These are phyloP conservation scores for Shiraia bambusicola DNA, from an alignment of 2,329 filamentous ascomycete genomes.

Conservation along the genomic window DNA sequence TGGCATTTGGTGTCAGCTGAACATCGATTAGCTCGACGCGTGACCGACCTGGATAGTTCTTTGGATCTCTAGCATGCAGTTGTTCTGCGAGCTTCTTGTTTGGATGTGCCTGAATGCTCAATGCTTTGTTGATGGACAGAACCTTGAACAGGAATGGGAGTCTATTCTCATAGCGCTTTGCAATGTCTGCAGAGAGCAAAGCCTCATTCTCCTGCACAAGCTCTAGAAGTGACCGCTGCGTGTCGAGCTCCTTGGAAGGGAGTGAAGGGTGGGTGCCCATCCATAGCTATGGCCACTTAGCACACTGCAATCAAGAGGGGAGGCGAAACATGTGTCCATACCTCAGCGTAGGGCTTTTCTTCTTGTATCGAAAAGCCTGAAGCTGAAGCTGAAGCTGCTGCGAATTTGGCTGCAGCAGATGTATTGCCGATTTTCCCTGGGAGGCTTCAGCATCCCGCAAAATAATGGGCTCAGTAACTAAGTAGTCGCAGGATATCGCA, in stretches of 20 bases:
- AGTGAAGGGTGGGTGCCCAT: constrained; percentile 98
- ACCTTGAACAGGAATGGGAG: constrained; percentile 98
- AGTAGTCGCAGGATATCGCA: constrained; percentile 43
- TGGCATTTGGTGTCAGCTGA: constrained; percentile 14
- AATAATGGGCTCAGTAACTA: constrained; percentile 16
- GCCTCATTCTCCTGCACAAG: constrained; percentile 84
- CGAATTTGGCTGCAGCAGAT: constrained; percentile 87
- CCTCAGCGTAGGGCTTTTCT: constrained; percentile 93
- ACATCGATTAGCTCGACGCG: not conserved
- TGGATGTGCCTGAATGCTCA: constrained; percentile 95
- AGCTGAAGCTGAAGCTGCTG: constrained; percentile 82
- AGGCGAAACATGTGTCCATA: constrained; percentile 41
- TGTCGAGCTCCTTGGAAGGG: constrained; percentile 84
- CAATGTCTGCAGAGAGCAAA: constrained; percentile 73
- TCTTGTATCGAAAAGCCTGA: constrained; percentile 75
- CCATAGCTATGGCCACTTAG: constrained; percentile 69
- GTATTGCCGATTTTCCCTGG: constrained; percentile 80
- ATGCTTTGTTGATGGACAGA: constrained; percentile 89
- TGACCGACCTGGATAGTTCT: constrained; percentile 76
- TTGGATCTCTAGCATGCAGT: constrained; percentile 80
- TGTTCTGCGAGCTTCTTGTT: constrained; percentile 93
- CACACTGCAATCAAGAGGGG: not conserved
- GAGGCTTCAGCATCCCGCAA: constrained; percentile 30
- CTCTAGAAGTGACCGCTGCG: constrained; percentile 82
- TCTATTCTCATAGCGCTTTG: constrained; percentile 73